Conservation (phyloP, 768 basidiomycete genomes). For the Tylopilus rubrobrunneus region DNA sequence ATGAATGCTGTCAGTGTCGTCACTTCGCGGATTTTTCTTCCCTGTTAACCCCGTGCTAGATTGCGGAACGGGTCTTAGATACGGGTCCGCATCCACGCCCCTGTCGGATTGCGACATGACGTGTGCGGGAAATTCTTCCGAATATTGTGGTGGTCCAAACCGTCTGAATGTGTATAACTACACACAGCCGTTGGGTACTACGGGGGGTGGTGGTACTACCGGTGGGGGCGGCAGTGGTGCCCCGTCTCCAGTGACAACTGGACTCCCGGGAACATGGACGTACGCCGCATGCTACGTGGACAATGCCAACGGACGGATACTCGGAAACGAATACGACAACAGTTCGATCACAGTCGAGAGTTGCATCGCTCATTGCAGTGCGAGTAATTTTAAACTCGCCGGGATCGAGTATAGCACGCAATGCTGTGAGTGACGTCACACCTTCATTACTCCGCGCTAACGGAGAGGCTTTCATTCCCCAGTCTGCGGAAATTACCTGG, state of each 20-base stretch:
- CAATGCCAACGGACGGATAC: slow-evolving; percentile 59
- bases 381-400: slow-evolving; percentile 58
- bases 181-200: neutral
- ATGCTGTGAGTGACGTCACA: slow-evolving; percentile 39
- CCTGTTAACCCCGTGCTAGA: slow-evolving; percentile 1
- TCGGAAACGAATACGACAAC: slow-evolving; percentile 40
- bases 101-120: slow-evolving; percentile 49
- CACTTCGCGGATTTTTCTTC: neutral
- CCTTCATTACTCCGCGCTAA: neutral
- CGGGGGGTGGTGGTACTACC: neutral
- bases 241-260: neutral
- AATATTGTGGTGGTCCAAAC: slow-evolving; percentile 74
- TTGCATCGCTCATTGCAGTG: slow-evolving; percentile 58
- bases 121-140: slow-evolving; percentile 30
- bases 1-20: slow-evolving; percentile 45
- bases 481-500: slow-evolving; percentile 71
- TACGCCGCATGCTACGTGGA: slow-evolving; percentile 74
- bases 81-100: slow-evolving; percentile 34
- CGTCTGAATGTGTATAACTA: slow-evolving; percentile 28
- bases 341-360: slow-evolving; percentile 50
- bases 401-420: slow-evolving; percentile 61
- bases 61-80: slow-evolving; percentile 16
- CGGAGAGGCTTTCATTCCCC: neutral
- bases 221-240: slow-evolving; percentile 1
- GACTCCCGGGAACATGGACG: slow-evolving; percentile 51